These are phyloP conservation scores for Lactarius deliciosus DNA, from an alignment of 768 basidiomycete species.

Conservation along the genomic window DNA sequence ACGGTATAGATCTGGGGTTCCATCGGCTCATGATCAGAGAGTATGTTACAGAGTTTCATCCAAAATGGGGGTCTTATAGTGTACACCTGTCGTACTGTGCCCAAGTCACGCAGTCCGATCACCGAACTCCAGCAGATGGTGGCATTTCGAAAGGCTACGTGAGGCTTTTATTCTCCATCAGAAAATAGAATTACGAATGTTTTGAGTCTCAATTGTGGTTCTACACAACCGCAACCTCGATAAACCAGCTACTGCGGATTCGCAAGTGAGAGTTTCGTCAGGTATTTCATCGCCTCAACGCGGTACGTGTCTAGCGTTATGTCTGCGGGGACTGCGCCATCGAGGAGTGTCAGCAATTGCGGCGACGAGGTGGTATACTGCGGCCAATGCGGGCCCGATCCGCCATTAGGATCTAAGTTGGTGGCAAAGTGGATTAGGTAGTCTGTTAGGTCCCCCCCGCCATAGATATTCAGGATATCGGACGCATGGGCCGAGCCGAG, in stretches of 20 bases:
- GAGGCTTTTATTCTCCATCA: neutral
- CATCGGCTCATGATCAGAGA: no score
- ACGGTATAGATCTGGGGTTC: no score
- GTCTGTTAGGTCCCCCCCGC: conserved; percentile 22
- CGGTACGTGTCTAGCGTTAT: conserved; percentile 31
- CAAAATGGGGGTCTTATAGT: no score
- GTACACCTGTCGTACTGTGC: no score
- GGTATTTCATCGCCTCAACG: conserved; percentile 7
- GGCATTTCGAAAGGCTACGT: no score
- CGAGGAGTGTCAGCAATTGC: conserved; percentile 25
- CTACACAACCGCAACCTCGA: neutral
- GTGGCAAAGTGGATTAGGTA: conserved; percentile 33
- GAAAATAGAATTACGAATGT: neutral
- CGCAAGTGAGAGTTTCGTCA: conserved; percentile 16
- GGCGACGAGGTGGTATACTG: conserved; percentile 16
- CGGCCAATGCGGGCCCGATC: conserved; percentile 23
- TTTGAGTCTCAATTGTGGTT: neutral
- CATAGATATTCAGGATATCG: conserved; percentile 20
- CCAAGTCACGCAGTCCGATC: no score
- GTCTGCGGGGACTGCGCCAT: neutral
- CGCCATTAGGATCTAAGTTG: conserved; percentile 35
- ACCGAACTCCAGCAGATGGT: no score
- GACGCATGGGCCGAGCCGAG: conserved; percentile 33
- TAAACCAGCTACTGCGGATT: neutral
- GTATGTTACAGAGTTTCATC: no score